phyloP scores from a whole-genome alignment of 768 basidiomycete genomes.

The Tephrocybe sp. region DNA sequence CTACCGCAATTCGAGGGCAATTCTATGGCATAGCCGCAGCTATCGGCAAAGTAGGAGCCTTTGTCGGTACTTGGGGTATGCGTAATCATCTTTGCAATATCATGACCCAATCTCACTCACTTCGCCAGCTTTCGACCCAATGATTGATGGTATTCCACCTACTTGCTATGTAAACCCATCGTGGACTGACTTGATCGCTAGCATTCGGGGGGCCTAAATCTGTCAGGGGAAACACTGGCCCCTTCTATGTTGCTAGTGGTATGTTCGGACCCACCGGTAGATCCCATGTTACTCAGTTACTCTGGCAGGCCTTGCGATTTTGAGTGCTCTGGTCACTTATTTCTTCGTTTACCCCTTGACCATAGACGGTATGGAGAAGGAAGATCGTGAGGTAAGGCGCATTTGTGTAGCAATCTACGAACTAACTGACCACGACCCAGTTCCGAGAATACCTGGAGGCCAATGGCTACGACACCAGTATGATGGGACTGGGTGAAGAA shows the following conservation, averaged over 20 bases:
- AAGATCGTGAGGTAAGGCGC: conserved; percentile 59
- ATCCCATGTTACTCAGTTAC: conserved; percentile 5
- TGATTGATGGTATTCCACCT: conserved; percentile 50
- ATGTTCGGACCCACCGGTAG: conserved; percentile 9
- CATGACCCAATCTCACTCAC: background rate
- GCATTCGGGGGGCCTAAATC: conserved; percentile 59
- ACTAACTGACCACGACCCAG: conserved; percentile 26
- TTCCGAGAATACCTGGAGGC: conserved; percentile 82
- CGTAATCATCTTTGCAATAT: background rate
- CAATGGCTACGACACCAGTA: conserved; percentile 74
- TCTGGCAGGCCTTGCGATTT: conserved; percentile 57
- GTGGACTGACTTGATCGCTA: conserved; percentile 18
- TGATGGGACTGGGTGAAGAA: conserved; percentile 55
- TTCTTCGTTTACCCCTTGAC: conserved; percentile 72
- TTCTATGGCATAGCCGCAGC: conserved; percentile 88
- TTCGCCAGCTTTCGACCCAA: conserved; percentile 56
- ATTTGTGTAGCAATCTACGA: background rate
- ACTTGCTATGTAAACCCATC: background rate
- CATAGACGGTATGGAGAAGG: conserved; percentile 75
- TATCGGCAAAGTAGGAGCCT: conserved; percentile 81
- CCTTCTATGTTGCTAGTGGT: conserved; percentile 87
- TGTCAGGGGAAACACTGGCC: conserved; percentile 70
- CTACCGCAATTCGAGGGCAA: conserved; percentile 83
- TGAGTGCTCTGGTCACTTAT: conserved; percentile 72
- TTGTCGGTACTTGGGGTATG: conserved; percentile 78